Evolutionary conservation across 352 stramenopile species (phyloP).

Genomic region (Thraustochytrium sp.): DNA sequence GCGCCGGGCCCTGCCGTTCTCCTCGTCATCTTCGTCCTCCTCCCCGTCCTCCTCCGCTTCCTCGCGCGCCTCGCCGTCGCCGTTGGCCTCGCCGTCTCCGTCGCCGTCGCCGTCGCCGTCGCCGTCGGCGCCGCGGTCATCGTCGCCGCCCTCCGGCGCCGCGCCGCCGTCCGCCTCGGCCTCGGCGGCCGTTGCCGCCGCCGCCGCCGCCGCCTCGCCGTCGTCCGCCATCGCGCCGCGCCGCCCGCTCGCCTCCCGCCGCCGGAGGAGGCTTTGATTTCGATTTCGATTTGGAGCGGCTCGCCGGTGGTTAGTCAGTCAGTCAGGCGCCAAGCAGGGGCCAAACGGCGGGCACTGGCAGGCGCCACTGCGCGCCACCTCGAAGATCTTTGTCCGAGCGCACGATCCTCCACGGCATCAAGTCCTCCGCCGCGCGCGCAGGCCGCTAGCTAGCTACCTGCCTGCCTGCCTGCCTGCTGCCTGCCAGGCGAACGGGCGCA

Average conservation of each 20-base stretch:
- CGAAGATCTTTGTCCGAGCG: no score
- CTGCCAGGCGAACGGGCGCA: no score
- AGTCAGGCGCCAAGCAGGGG: no score
- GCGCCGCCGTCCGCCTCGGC: not conserved
- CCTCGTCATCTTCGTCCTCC: not conserved
- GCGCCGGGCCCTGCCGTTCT: not conserved
- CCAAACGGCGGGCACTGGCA: no score
- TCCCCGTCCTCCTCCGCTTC: not conserved
- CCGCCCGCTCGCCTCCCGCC: not conserved
- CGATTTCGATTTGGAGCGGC: no score
- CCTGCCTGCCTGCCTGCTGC: no score
- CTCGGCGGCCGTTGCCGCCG: not conserved
- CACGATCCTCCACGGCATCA: no score
- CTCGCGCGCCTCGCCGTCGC: not conserved
- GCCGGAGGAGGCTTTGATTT: no score
- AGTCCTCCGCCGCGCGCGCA: no score
- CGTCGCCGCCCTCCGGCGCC: not conserved
- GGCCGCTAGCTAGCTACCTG: no score
- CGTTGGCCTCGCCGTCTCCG: not conserved
- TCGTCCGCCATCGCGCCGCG: not conserved
- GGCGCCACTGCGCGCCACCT: no score
- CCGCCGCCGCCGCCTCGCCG: not conserved
- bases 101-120: not conserved
- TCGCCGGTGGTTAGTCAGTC: no score
- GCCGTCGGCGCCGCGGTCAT: not conserved